Conservation (phyloP, 129 eudicot species). For the Gnaphalium uliginosum region DNA sequence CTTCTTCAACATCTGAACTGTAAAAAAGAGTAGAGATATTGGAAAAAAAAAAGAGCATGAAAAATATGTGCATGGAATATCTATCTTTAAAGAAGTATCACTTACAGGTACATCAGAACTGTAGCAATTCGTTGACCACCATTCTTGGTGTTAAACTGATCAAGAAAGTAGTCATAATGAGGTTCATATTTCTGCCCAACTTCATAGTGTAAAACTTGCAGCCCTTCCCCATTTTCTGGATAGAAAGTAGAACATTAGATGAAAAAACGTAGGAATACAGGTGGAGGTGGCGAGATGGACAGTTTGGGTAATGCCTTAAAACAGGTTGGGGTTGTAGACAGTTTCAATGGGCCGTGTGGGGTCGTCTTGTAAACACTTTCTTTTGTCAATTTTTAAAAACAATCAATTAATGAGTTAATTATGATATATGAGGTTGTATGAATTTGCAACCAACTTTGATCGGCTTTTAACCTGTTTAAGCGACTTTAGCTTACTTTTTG, state of each 20-base stretch:
- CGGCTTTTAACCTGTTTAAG: background rate
- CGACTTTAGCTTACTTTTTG: background rate
- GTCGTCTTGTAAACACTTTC: background rate
- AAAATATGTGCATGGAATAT: background rate
- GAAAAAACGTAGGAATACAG: constrained; percentile 8
- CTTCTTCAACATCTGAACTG: constrained; percentile 97
- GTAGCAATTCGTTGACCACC: constrained; percentile 97
- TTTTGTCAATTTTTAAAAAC: background rate
- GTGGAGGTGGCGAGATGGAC: no score
- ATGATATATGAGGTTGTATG: background rate
- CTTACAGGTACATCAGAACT: constrained; percentile 92
- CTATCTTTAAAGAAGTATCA: background rate
- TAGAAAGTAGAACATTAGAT: background rate
- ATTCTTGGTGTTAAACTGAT: constrained; percentile 65
- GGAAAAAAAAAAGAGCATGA: background rate
- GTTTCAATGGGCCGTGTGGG: background rate
- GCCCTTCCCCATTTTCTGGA: constrained; percentile 91
- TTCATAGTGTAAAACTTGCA: constrained; percentile 88
- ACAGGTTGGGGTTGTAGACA: background rate
- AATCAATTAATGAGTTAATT: background rate
- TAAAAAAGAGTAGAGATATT: constrained; percentile 7
- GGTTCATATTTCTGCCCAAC: constrained; percentile 93
- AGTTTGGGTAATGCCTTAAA: no score
- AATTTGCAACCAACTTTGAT: background rate
- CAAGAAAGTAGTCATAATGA: constrained; percentile 82